These are phyloP conservation scores for Phytophthora pistaciae DNA, from an alignment of 352 stramenopile genomes.

Conservation along the genomic window DNA sequence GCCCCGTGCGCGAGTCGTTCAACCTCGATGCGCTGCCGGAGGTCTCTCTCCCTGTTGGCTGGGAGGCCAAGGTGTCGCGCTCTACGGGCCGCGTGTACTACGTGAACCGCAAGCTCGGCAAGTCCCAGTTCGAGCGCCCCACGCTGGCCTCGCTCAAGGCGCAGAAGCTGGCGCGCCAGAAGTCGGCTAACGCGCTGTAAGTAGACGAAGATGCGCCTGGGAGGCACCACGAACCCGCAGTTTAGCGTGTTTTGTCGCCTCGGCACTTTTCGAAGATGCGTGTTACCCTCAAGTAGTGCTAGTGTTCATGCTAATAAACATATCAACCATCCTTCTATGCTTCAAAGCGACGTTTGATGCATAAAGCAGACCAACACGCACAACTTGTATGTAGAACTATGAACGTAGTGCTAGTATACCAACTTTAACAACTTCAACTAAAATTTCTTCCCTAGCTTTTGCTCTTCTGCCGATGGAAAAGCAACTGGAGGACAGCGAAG, in stretches of 20 bases:
- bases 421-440: slow-evolving; percentile 10
- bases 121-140: slow-evolving; percentile 88
- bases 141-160: slow-evolving; percentile 89
- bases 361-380: too few relatives aligned
- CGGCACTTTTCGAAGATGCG: slow-evolving; percentile 25
- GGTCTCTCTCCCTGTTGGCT: slow-evolving; percentile 81
- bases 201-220: slow-evolving; percentile 38
- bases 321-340: slow-evolving; percentile 25
- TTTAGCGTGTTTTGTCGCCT: slow-evolving; percentile 26
- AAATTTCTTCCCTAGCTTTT: slow-evolving; percentile 9
- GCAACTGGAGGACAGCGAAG: slow-evolving; percentile 13
- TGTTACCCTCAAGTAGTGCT: slow-evolving; percentile 29
- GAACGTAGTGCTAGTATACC: too few relatives aligned
- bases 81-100: slow-evolving; percentile 90
- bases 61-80: slow-evolving; percentile 89
- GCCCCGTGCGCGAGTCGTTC: slow-evolving; percentile 83
- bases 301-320: slow-evolving; percentile 38
- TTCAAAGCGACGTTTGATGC: too few relatives aligned
- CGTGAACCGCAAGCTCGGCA: slow-evolving; percentile 88
- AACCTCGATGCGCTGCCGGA: slow-evolving; percentile 87
- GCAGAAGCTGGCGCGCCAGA: slow-evolving; percentile 82
- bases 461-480: slow-evolving; percentile 29
- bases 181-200: slow-evolving; percentile 48
- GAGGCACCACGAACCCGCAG: slow-evolving; percentile 14
- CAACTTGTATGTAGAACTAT: too few relatives aligned